Conservation (phyloP, 2,329 filamentous ascomycete genomes). For the Remersonia thermophila region DNA sequence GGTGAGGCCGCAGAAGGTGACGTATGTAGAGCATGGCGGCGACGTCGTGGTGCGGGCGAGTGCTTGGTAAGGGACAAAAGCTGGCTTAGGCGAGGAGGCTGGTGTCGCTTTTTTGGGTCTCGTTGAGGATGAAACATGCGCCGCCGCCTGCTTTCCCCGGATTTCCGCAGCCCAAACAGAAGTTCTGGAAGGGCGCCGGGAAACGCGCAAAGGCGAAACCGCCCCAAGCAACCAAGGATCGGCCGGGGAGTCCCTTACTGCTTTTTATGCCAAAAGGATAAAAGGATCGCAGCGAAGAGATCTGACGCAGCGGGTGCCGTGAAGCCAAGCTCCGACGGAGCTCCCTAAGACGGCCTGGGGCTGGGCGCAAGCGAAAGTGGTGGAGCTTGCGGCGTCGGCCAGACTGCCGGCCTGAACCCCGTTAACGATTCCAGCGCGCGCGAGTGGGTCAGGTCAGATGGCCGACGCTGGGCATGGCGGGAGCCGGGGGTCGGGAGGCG, state of each 20-base stretch:
- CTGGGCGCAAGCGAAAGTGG: conserved; percentile 6
- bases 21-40: conserved; percentile 20
- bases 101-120: conserved; percentile 3
- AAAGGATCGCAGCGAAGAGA: conserved; percentile 1
- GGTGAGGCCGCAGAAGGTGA: conserved; percentile 10
- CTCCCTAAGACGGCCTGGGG: conserved; percentile 2
- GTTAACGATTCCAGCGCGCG: conserved; percentile 6
- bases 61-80: neutral
- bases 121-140: conserved; percentile 5
- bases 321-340: neutral
- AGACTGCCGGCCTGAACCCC: conserved; percentile 1
- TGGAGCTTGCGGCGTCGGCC: conserved; percentile 5
- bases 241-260: conserved; percentile 11
- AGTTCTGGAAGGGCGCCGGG: conserved; percentile 6
- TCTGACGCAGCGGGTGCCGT: conserved; percentile 3
- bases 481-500: conserved; percentile 6
- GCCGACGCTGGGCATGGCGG: conserved; percentile 5
- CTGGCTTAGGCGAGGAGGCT: neutral
- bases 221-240: conserved; percentile 4
- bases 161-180: conserved; percentile 5
- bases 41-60: conserved; percentile 7
- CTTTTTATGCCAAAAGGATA: neutral
- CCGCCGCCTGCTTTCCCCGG: conserved; percentile 5
- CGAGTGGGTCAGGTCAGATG: conserved; percentile 6
- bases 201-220: conserved; percentile 1